These are phyloP conservation scores for Ilyonectria destructans DNA, from an alignment of 2,329 filamentous ascomycete genomes.

Conservation along the genomic window DNA sequence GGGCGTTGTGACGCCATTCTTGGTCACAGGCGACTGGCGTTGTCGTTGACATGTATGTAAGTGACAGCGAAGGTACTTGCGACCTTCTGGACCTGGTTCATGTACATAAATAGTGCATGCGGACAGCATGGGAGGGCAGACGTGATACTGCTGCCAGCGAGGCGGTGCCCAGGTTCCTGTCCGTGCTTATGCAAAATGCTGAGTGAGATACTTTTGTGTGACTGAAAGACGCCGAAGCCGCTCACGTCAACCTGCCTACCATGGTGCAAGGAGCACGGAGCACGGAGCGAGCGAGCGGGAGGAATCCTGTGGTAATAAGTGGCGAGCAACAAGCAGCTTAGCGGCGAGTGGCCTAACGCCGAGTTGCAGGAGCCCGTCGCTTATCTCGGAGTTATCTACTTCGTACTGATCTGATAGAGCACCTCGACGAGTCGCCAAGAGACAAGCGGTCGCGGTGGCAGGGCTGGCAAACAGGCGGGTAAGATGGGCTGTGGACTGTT, in stretches of 20 bases:
- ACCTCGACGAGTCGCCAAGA: conserved; percentile 1
- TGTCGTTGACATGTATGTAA: conserved; percentile 27
- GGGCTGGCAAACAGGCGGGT: neutral
- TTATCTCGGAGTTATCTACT: conserved; percentile 23
- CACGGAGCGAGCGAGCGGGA: conserved; percentile 6
- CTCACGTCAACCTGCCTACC: conserved; percentile 25
- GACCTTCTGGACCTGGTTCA: conserved; percentile 19
- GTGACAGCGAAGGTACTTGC: conserved; percentile 33
- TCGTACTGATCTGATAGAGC: conserved; percentile 38
- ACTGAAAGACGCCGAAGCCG: conserved; percentile 22
- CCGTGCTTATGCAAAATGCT: conserved; percentile 29
- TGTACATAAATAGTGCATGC: conserved; percentile 31
- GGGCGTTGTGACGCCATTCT: conserved; percentile 49
- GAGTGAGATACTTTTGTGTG: conserved; percentile 32
- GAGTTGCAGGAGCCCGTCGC: conserved; percentile 26
- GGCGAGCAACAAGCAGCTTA: conserved; percentile 30
- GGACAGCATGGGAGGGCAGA: conserved; percentile 8
- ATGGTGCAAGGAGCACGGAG: neutral
- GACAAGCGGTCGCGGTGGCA: conserved; percentile 24
- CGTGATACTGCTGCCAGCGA: conserved; percentile 3
- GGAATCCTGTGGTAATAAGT: conserved; percentile 9
- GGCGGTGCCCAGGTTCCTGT: conserved; percentile 14
- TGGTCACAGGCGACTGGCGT: conserved; percentile 44
- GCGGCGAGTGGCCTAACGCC: conserved; percentile 34
- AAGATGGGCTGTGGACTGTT: conserved; percentile 5